Evolutionary conservation across 2,329 filamentous ascomycete species (phyloP), one percentile per base, ranked within the genome.

Genomic region (Beauveria asiatica): DNA sequence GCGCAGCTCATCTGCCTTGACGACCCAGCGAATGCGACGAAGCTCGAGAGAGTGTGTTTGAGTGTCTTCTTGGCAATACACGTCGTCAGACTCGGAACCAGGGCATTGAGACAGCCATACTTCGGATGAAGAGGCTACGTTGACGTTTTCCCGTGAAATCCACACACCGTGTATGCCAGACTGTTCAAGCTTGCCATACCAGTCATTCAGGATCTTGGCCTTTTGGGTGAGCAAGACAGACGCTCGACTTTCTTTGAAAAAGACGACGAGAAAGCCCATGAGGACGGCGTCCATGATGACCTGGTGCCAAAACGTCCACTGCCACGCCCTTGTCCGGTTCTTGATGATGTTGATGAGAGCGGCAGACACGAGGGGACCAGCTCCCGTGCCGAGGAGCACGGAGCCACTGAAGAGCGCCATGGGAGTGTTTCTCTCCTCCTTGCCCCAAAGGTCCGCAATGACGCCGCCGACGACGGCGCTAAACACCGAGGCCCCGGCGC

Each of bases 381-480:
- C 75, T 0, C 91, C 91, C 0, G 91, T 95, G 0, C 91, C 93
- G 10, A 88, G 80, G 0, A 97, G 76, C 0, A 91, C 92, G 3
- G 80, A 78, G 0, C 88, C 90, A n/a, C 88, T 88, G 71, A 96
- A 97, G 0, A 96, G 70, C 0, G 90, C 87, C 93, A 97, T 96
- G 0, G 92, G 89, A 0, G 88, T 91, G 67, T 97, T 96, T 39
- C 93, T 80, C 49, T 89, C 86, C 62, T 89, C 76, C 10, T 89
- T 84, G 52, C 87, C 83, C 75, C 92, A 96, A 61, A 96, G 83
- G 68, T 97, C 92, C 55, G 88, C 88, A 45, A 97, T 87, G 4
- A 97, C 89, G 3, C 92, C 92, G n/a, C 92, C 92, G 0, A 96
- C 88, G 81, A 96, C 92, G 23, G 90, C 94, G 49, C 88, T 91